Evolutionary conservation across 1,139 yeast species (phyloP).

Genomic region (Groenewaldozyma sp.): DNA sequence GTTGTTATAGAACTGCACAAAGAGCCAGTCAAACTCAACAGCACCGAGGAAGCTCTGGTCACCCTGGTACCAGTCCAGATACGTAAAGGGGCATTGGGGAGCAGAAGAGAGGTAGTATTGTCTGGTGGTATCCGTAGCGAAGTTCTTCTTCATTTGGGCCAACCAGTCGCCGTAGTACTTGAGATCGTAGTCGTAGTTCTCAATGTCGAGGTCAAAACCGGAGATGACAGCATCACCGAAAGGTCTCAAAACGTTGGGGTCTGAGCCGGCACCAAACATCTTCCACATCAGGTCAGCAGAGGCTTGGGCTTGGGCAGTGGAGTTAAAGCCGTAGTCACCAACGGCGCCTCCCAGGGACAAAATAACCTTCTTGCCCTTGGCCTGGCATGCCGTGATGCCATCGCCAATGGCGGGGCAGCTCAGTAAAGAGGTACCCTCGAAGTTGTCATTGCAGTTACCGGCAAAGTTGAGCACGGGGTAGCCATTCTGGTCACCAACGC

Average conservation of each 20-base stretch:
- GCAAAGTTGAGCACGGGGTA: slow-evolving; percentile 52
- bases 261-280: slow-evolving; percentile 83
- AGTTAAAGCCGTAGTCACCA: slow-evolving; percentile 51
- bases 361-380: slow-evolving; percentile 58
- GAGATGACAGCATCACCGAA: slow-evolving; percentile 59
- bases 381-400: slow-evolving; percentile 69
- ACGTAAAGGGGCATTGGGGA: slow-evolving; percentile 73
- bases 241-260: slow-evolving; percentile 53
- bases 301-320: slow-evolving; percentile 50
- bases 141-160: slow-evolving; percentile 44
- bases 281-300: slow-evolving; percentile 78
- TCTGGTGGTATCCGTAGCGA: slow-evolving; percentile 33
- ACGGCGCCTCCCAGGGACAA: slow-evolving; percentile 79
- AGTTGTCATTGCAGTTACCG: slow-evolving; percentile 46
- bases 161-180: slow-evolving; percentile 47
- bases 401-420: slow-evolving; percentile 50
- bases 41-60: slow-evolving; percentile 62
- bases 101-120: slow-evolving; percentile 79
- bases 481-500: slow-evolving; percentile 38
- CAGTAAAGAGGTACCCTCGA: slow-evolving; percentile 42
- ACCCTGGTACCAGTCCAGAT: slow-evolving; percentile 33
- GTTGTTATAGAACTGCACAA: slow-evolving; percentile 90
- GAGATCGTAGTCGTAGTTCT: slow-evolving; percentile 36
- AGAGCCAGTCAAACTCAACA: slow-evolving; percentile 70
- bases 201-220: slow-evolving; percentile 68